Percentiles rank a stretch among this genome's conserved stretches.
Evolutionary conservation across 768 basidiomycete species (phyloP).

Genomic region (Calocera cornea): DNA sequence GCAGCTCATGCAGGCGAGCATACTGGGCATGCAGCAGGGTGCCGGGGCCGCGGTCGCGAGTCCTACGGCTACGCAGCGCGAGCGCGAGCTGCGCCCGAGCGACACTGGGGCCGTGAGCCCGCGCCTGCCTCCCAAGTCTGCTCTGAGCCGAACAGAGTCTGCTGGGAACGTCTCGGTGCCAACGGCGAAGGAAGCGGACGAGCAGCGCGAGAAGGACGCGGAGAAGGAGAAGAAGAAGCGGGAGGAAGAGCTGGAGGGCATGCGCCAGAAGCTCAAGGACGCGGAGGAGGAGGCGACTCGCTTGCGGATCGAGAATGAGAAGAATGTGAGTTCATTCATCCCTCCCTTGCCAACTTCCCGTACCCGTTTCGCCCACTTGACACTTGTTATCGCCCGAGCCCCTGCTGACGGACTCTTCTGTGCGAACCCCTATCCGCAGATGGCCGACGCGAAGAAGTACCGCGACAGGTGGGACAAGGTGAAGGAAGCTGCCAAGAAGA

Average conservation of each 20-base stretch:
- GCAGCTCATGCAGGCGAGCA: neutral
- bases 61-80: neutral
- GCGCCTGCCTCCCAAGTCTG: neutral
- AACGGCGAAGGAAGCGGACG: constrained; percentile 38
- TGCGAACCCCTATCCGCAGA: constrained; percentile 33
- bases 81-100: neutral
- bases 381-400: neutral
- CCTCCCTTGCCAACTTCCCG: neutral
- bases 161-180: constrained; percentile 19
- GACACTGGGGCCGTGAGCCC: neutral
- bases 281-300: constrained; percentile 63
- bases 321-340: constrained; percentile 42
- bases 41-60: neutral
- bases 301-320: constrained; percentile 60
- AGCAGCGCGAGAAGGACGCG: constrained; percentile 36
- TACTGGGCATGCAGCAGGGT: neutral
- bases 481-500: constrained; percentile 75
- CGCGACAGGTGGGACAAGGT: constrained; percentile 81
- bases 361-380: constrained; percentile 5
- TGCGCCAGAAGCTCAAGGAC: constrained; percentile 38
- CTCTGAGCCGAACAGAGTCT: neutral
- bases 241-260: constrained; percentile 25
- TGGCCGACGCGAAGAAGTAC: constrained; percentile 69
- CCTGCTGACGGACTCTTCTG: neutral
- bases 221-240: constrained; percentile 44